Conservation (phyloP, 768 basidiomycete genomes). For the Suillus decipiens region DNA sequence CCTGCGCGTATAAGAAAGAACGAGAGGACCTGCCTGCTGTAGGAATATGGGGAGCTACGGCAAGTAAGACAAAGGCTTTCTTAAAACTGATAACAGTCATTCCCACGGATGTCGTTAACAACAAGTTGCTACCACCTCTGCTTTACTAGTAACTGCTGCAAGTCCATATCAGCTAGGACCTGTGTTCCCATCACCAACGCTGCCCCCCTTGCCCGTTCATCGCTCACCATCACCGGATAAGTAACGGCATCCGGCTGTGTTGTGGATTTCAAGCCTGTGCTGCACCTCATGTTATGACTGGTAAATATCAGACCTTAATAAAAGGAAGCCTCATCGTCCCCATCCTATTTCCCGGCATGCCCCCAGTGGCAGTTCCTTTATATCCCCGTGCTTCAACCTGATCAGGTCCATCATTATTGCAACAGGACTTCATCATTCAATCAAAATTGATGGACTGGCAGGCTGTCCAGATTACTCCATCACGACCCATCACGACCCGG, state of each 20-base stretch:
- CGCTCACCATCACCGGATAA: background rate
- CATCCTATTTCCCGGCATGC: background rate
- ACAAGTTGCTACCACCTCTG: background rate
- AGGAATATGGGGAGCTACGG: constrained; percentile 6
- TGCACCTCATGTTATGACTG: background rate
- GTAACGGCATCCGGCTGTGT: background rate
- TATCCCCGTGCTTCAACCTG: background rate
- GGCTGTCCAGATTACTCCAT: background rate
- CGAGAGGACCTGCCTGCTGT: constrained; percentile 31
- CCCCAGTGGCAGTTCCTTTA: background rate
- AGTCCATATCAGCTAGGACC: background rate
- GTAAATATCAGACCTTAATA: background rate
- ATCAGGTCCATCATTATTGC: background rate
- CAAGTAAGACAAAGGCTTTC: background rate
- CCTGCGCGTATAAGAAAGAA: constrained; percentile 21
- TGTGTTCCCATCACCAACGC: background rate
- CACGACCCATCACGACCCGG: background rate
- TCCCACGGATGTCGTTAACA: background rate
- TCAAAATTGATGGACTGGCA: background rate
- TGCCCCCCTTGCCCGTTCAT: background rate
- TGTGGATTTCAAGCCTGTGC: background rate
- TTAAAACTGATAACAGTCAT: background rate
- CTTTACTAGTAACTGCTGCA: no score
- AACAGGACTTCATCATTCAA: background rate
- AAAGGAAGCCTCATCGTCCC: background rate